Evolutionary conservation across 805 yeast genomes (phyloP).

Genomic region (Nakazawaea molendinolei): DNA sequence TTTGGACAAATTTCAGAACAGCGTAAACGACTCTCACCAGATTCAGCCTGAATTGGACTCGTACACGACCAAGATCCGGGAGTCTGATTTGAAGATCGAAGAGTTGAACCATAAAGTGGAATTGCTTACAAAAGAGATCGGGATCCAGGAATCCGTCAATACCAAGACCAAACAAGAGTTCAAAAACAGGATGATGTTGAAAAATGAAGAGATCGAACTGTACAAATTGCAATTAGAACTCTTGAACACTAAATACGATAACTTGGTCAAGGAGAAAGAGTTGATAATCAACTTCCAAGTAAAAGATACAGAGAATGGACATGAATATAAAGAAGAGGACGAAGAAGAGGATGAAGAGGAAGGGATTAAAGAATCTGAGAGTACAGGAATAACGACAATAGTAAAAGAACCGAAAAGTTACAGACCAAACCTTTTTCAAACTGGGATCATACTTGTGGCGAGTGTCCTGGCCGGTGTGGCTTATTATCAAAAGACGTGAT

Average conservation of each 20-base stretch:
- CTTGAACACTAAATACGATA: constrained; percentile 12
- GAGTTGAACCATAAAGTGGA: background rate
- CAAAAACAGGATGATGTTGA: constrained; percentile 1
- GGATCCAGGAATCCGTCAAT: background rate
- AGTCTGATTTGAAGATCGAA: constrained; percentile 1
- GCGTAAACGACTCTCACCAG: constrained; percentile 3
- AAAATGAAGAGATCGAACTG: background rate
- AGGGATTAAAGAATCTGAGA: background rate
- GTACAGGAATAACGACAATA: background rate
- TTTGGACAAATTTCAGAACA: constrained; percentile 7
- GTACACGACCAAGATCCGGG: background rate
- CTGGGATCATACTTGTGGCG: constrained; percentile 8
- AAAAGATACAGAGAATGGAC: constrained; percentile 15
- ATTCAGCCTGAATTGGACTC: too few species aligned
- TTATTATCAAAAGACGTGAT: constrained; percentile 5
- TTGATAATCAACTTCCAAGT: constrained; percentile 15
- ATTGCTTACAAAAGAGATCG: constrained; percentile 1
- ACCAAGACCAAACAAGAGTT: constrained; percentile 1
- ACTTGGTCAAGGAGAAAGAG: constrained; percentile 15
- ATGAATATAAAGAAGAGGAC: too few species aligned
- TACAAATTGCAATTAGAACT: constrained; percentile 4
- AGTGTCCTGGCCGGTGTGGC: constrained; percentile 7
- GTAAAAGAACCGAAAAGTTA: background rate
- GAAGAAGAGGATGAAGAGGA: background rate
- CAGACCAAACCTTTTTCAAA: background rate